Percentiles rank a stretch among this genome's conserved stretches.
Conservation (phyloP, 495 filamentous ascomycete genomes). For the Haplographium delicatum region DNA sequence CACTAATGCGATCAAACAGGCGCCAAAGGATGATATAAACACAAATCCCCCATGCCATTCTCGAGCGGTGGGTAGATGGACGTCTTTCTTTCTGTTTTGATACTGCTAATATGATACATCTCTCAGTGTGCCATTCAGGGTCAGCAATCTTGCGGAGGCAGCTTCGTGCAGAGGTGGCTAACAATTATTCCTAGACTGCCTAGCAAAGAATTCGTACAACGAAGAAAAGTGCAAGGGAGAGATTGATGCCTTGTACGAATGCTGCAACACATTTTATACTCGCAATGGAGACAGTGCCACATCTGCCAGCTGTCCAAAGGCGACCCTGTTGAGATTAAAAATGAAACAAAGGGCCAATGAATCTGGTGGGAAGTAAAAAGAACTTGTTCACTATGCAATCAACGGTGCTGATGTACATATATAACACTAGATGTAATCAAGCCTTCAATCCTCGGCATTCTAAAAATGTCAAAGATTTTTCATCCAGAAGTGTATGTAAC, state of each 20-base stretch:
- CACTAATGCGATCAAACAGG: conserved; percentile 2
- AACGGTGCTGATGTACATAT: no score
- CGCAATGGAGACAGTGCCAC: conserved; percentile 70
- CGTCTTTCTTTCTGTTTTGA: neutral
- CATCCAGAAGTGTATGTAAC: conserved; percentile 20
- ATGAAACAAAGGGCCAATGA: conserved; percentile 72
- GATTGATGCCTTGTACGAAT: conserved; percentile 91
- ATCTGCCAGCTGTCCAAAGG: conserved; percentile 81
- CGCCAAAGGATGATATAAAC: conserved; percentile 16
- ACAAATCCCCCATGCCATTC: conserved; percentile 61
- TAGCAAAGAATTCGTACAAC: conserved; percentile 78
- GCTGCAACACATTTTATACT: conserved; percentile 86
- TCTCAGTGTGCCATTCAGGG: conserved; percentile 84
- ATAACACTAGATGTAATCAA: no score
- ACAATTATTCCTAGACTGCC: conserved; percentile 53
- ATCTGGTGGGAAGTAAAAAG: conserved; percentile 6
- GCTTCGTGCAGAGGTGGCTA: neutral
- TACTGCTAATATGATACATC: neutral
- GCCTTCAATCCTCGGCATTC: no score
- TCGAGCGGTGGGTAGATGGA: conserved; percentile 71
- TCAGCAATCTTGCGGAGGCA: conserved; percentile 30
- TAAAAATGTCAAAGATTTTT: no score
- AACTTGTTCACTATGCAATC: no score
- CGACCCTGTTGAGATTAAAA: conserved; percentile 71
- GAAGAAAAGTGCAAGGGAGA: conserved; percentile 77